Base-by-base conservation (phyloP, 2,329 filamentous ascomycete species). In the Trichoderma semiorbis region DNA sequence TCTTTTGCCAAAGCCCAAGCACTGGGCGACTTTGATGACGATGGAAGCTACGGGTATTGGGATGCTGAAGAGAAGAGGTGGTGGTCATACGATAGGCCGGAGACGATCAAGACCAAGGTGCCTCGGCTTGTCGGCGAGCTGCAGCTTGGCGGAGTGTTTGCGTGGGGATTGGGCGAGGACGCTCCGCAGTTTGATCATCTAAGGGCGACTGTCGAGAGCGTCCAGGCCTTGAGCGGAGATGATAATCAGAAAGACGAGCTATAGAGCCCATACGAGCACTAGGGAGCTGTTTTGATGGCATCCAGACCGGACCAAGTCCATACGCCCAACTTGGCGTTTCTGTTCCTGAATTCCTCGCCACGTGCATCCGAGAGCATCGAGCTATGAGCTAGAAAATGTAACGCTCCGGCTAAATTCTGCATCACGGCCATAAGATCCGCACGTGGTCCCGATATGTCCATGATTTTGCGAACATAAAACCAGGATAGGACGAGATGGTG, bases 121-220 rank as follows among this genome's bases (percentile, higher is more conserved):
- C 80, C 84, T 4, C 78, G 85, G 5, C 85, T 94, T 43, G 84
- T 93, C 3, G 81, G 84, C 34, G 82, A 83, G 36, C 85, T 86
- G 77, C 79, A 82, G 1, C 79, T 94, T 0, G 91, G 92, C 1
- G 92, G 92, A 18, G 88, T 92, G 5, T 93, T 94, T 85, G 91
- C 91, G 0, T 94, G 91, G 92, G 91, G 90, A 24, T 77, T 94
- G 72, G 92, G 90, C 2, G 91, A 94, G 80, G 92, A 94, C 72
- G 85, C 83, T 2, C 82, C 83, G 1, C 69, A 76, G 3, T 88
- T 84, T 72, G 74, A 77, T 24, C 84, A 84, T 69, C 77, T 87
- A 12, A 74, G 74, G 39, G 82, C 82, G 5, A 82, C 80, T 7
- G 36, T 77, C 8, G 71, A 78, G 7, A 75, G 72, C 26, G 64